phyloP scores from a whole-genome alignment of 768 basidiomycete species.

The Tulasnella sp. region DNA sequence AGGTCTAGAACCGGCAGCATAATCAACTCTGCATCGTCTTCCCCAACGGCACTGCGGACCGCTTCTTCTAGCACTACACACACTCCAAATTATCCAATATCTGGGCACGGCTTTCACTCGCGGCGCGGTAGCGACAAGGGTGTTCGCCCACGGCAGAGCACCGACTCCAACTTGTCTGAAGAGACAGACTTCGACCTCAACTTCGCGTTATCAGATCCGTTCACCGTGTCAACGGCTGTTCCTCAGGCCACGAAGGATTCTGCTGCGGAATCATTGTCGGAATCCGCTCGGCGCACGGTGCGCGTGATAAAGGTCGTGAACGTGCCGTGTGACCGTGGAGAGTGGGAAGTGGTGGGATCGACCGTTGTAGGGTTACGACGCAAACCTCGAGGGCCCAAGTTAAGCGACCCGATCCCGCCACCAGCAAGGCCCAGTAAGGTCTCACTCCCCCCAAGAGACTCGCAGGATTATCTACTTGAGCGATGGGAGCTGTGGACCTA shows the following conservation, averaged over 20 bases:
- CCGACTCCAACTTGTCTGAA: background rate
- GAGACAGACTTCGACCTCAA: constrained; percentile 6
- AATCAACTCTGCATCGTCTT: constrained; percentile 33
- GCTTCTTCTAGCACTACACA: constrained; percentile 29
- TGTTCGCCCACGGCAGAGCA: constrained; percentile 28
- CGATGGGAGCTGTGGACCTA: constrained; percentile 72
- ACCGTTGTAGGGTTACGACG: constrained; percentile 57
- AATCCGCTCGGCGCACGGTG: constrained; percentile 14
- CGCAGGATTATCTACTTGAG: constrained; percentile 42
- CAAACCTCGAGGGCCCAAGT: constrained; percentile 25
- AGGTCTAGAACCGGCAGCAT: constrained; percentile 56
- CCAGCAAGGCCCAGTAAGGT: too few species aligned
- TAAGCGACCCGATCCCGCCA: too few species aligned
- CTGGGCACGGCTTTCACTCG: constrained; percentile 67
- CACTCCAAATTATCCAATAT: constrained; percentile 58
- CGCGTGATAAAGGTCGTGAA: constrained; percentile 19
- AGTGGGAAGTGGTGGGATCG: constrained; percentile 54
- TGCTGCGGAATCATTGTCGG: too few species aligned
- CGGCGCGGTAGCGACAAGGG: constrained; percentile 65
- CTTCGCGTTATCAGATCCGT: background rate
- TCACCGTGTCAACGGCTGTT: background rate
- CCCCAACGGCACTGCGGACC: constrained; percentile 39
- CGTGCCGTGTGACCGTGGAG: constrained; percentile 58
- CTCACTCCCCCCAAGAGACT: background rate
- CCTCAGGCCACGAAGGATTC: constrained; percentile 1